Conservation (phyloP, 2,329 filamentous ascomycete species). For the Escovopsis weberi region DNA sequence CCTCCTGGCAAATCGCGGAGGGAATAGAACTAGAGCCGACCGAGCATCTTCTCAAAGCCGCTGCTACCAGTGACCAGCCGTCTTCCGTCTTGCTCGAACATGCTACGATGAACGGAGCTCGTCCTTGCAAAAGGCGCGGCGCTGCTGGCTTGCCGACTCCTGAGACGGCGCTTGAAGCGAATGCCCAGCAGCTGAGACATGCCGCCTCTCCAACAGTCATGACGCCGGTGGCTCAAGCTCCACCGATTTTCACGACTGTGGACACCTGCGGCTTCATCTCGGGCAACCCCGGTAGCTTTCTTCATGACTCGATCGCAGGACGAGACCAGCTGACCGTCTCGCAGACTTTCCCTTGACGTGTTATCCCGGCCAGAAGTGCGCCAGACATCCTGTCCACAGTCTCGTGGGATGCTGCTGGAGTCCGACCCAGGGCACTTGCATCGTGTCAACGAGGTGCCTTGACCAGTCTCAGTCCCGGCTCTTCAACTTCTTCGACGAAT, state of each 20-base stretch:
- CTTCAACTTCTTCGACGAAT: neutral
- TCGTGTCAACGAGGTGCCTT: slow-evolving; percentile 8
- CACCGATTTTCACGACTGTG: too few relatives aligned
- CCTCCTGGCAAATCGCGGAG: too few relatives aligned
- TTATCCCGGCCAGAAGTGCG: slow-evolving; percentile 9
- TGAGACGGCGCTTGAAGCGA: neutral
- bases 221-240: neutral
- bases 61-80: too few relatives aligned
- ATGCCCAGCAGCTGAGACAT: slow-evolving; percentile 1
- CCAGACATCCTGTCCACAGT: slow-evolving; percentile 6
- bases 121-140: neutral
- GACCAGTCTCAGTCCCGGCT: neutral
- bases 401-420: slow-evolving; percentile 12
- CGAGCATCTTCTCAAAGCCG: too few relatives aligned
- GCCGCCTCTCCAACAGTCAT: neutral
- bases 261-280: slow-evolving; percentile 11
- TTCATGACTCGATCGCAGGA: too few relatives aligned
- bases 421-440: slow-evolving; percentile 3
- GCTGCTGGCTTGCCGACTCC: neutral
- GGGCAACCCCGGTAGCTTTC: slow-evolving; percentile 7
- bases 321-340: neutral
- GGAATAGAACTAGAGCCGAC: too few relatives aligned
- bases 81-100: too few relatives aligned
- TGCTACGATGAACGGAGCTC: neutral
- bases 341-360: slow-evolving; percentile 9